Base-by-base conservation (phyloP, 352 stramenopile species). In the Pilasporangium apinafurcum region DNA sequence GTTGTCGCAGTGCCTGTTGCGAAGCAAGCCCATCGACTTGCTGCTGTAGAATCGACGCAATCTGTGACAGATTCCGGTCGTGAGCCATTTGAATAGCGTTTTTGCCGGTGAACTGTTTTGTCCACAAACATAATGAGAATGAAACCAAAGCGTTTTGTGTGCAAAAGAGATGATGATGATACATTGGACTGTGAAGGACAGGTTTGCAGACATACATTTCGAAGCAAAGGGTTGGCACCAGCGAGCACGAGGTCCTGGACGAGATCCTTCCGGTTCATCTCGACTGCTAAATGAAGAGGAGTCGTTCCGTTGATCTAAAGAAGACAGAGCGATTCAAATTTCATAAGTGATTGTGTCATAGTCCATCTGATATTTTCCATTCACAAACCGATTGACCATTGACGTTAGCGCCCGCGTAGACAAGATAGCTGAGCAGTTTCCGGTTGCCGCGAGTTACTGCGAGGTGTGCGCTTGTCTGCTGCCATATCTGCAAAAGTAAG, bases 231-330 rank as follows among this genome's bases (percentile, higher is more conserved):
- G 43, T 81, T 69, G 3, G 65, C 73, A 3, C 73, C 73, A 16
- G 67, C 58, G 5, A 86, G 62, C 14, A 86, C 40, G 33, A 86
- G 47, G 30, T 77, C 67, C 41, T 83, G 59, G 14, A 83, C 48
- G 37, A 86, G 62, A 14, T 86, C 68, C 26, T 65, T 64, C 10
- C 70, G 70, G 22, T 62, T 66, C 27, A 56, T 39, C 32, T 78
- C 51, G 3, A 81, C 51, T 18, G 70, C 73, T 17, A 86, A 37
- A 33, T 86, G 74, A 16, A 84, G 49, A 14, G 71, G 68, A 9
- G 74, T 86, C 35, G 74, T 74, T 5, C 71, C 74, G 13, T 83
- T 71, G 34, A 82, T 67, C 71, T 86, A 13, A 4, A 7, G 9
- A 8, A 21, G 5, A 14, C 5, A 31, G 9, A 32, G 8, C 25